phyloP scores from a whole-genome alignment of 305 asterid genomes.

The Fraxinus sp. region DNA sequence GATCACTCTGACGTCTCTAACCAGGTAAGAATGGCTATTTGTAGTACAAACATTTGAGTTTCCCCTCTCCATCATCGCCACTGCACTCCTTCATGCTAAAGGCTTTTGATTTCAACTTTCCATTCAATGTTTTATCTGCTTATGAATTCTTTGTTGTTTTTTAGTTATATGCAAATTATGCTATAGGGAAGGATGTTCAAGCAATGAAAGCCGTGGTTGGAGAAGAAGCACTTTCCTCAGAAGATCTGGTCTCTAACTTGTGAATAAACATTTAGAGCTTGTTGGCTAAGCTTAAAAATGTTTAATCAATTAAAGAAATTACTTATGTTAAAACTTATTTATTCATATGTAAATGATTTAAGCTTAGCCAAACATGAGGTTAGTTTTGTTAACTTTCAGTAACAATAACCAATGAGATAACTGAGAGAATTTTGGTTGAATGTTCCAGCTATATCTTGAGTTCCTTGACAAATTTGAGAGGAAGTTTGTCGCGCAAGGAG shows the following conservation, averaged over 20 bases:
- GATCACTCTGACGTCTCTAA: slow-evolving; percentile 97
- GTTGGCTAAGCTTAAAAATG: not conserved
- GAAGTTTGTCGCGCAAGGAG: slow-evolving; percentile 95
- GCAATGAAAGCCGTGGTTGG: slow-evolving; percentile 99
- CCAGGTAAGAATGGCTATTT: slow-evolving; percentile 47
- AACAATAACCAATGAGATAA: slow-evolving; percentile 11
- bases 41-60: not conserved
- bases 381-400: not conserved
- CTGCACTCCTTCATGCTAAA: not conserved
- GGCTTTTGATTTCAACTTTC: not conserved
- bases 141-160: not conserved
- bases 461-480: slow-evolving; percentile 98
- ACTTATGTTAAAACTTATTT: not conserved
- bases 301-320: not conserved
- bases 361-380: not conserved
- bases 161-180: slow-evolving; percentile 93
- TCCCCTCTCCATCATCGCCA: not conserved
- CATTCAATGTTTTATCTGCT: not conserved
- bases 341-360: not conserved
- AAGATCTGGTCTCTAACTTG: slow-evolving; percentile 70
- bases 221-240: slow-evolving; percentile 99
- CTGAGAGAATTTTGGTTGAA: slow-evolving; percentile 13
- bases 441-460: slow-evolving; percentile 79
- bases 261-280: not conserved
- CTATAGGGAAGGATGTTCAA: slow-evolving; percentile 98